Base-by-base conservation (phyloP, 108 stramenopile species). In the Hondaea fermentalgiana region DNA sequence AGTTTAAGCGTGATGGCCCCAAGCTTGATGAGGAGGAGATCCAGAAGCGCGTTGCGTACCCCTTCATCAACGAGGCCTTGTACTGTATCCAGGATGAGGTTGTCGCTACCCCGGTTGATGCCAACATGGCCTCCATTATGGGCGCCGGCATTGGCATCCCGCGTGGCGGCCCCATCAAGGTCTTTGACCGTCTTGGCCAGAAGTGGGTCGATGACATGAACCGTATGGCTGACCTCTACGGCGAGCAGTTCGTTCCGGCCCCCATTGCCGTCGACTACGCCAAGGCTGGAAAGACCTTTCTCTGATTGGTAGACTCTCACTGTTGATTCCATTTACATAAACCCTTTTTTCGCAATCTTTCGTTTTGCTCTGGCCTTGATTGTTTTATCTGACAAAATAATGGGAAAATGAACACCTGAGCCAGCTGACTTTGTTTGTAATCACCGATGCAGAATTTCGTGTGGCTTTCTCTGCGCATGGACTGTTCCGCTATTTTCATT, bases 141-240 rank as follows among this genome's bases (percentile, higher is more conserved):
- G 99, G 99, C 69, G 98, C 97, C 87, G 99, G 99, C 72, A 99
- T 99, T 92, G 97, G 97, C 14, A 98, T 98, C n/a, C 99, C 98
- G 96, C 94, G 95, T n/a, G 99, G 99, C 21, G 99, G 99, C 14
- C 98, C 98, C 43, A 69, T 69, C 64, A 69, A 69, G 64, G 42
- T 69, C 42, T 69, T 69, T 42, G 64, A 69, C 42, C 64, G 64
- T 23, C 64, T 69, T 17, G 64, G 64, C 55, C 91, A 93, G 28
- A 93, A 93, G 23, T 98, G 96, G 89, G 96, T 97, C 12, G 97
- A 96, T 83, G 95, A 93, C 92, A 97, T 99, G 98, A 95, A 97
- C 72, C 91, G 95, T 28, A 96, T 97, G 89, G 97, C 98, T 5
- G 97, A 96, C 88, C 93, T 93, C 90, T 93, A 97, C 83, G 99